A percentile compares a stretch with the other conserved stretches of the same genome.
Evolutionary conservation across 208 protist species (phyloP).

Genomic region (Porcisia hertigi): DNA sequence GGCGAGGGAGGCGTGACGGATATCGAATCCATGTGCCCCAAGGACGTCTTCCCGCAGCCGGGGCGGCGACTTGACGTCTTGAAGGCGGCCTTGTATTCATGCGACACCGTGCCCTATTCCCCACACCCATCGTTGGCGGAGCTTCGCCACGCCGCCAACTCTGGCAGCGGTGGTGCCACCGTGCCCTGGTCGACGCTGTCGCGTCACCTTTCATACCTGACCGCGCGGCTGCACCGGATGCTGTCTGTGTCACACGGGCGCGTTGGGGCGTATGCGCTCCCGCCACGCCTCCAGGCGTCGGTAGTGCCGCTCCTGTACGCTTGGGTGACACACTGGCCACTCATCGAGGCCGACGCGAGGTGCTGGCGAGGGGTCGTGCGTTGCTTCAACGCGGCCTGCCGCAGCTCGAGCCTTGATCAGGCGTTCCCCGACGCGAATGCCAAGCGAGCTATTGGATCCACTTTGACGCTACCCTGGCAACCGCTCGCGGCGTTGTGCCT

Average conservation of each 20-base stretch:
- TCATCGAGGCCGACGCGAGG: conserved; percentile 32
- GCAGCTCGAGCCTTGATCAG: neutral
- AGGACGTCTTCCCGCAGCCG: neutral
- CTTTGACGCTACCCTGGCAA: conserved; percentile 63
- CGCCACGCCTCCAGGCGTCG: conserved; percentile 40
- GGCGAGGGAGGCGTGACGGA: neutral
- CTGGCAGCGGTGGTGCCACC: neutral
- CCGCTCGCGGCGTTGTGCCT: conserved; percentile 54
- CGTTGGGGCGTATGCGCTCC: conserved; percentile 29
- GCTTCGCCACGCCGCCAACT: neutral
- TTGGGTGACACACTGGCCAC: conserved; percentile 63
- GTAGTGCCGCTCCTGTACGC: conserved; percentile 65
- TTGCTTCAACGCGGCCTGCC: conserved; percentile 31
- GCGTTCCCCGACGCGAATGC: neutral
- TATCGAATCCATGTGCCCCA: neutral
- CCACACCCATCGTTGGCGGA: neutral
- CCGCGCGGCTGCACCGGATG: conserved; percentile 13
- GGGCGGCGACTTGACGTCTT: neutral
- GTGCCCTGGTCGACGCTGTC: conserved; percentile 25
- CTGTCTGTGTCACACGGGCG: conserved; percentile 8
- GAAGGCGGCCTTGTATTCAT: conserved; percentile 4
- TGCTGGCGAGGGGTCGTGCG: conserved; percentile 47
- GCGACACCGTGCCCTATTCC: conserved; percentile 10
- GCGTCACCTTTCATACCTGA: conserved; percentile 18
- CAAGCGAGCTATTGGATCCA: neutral